Percentiles rank a stretch among this genome's conserved stretches.
phyloP scores from a whole-genome alignment of 2,329 filamentous ascomycete genomes.

The Colletotrichum tofieldiae region DNA sequence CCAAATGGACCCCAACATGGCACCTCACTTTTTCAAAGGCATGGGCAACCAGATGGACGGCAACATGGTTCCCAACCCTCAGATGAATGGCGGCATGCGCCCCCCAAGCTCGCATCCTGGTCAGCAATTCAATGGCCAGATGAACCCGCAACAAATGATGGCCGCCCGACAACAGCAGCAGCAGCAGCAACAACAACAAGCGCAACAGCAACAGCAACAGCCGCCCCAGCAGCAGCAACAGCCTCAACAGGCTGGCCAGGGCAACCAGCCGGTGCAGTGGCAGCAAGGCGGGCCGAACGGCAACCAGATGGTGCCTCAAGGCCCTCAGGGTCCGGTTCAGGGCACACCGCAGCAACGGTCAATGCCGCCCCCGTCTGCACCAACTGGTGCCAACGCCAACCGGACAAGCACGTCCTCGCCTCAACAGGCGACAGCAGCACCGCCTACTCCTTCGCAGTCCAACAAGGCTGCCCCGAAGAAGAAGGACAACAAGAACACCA shows the following conservation, averaged over 20 bases:
- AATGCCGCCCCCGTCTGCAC: constrained; percentile 78
- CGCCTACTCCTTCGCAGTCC: constrained; percentile 81
- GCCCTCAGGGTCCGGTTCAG: constrained; percentile 69
- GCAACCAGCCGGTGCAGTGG: constrained; percentile 64
- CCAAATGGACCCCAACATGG: constrained; percentile 75
- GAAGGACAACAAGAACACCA: constrained; percentile 77
- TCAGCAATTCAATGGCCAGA: constrained; percentile 69
- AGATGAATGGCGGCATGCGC: constrained; percentile 78
- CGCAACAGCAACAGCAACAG: constrained; percentile 71
- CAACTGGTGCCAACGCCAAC: constrained; percentile 67
- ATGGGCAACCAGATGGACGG: constrained; percentile 65
- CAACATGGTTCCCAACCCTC: constrained; percentile 68
- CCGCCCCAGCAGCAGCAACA: constrained; percentile 57
- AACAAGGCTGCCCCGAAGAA: constrained; percentile 86
- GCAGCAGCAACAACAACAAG: constrained; percentile 49
- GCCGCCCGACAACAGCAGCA: constrained; percentile 59
- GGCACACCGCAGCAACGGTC: constrained; percentile 81
- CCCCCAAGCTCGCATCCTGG: constrained; percentile 79
- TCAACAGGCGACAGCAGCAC: constrained; percentile 76
- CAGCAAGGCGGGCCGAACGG: constrained; percentile 62
- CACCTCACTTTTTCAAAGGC: constrained; percentile 72
- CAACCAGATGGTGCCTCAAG: constrained; percentile 59
- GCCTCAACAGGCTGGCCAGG: constrained; percentile 51
- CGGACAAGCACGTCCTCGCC: constrained; percentile 72
- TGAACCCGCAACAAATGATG: constrained; percentile 75